phyloP scores from a whole-genome alignment of 495 filamentous ascomycete species.

The Xylaria palmicola region DNA sequence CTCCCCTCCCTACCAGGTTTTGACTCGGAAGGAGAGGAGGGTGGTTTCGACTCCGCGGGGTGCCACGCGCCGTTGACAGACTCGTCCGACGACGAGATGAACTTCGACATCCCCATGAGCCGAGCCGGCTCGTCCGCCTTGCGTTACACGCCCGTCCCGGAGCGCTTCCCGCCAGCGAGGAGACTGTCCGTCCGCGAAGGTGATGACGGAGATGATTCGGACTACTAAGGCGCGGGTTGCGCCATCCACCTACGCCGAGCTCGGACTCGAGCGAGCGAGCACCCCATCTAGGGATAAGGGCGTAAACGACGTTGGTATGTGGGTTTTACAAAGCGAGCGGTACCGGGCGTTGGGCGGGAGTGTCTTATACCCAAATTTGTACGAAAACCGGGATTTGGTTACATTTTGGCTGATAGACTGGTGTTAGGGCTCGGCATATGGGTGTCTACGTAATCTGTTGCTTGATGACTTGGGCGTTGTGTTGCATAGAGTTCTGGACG shows the following conservation, averaged over 20 bases:
- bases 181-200: slow-evolving; percentile 11
- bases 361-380: too few relatives aligned
- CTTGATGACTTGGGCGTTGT: neutral
- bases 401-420: too few relatives aligned
- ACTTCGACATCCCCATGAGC: slow-evolving; percentile 26
- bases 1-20: slow-evolving; percentile 19
- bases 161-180: neutral
- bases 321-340: too few relatives aligned
- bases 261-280: too few relatives aligned
- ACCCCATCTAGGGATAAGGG: neutral
- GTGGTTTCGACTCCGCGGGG: neutral
- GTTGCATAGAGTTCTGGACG: neutral
- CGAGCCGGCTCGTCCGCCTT: neutral
- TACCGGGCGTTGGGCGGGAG: slow-evolving; percentile 3
- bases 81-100: slow-evolving; percentile 26
- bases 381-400: too few relatives aligned
- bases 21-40: slow-evolving; percentile 15
- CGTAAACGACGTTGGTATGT: too few relatives aligned
- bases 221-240: neutral
- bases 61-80: neutral
- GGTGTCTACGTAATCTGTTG: too few relatives aligned
- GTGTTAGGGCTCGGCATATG: too few relatives aligned
- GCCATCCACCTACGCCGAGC: neutral
- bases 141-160: neutral
- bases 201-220: slow-evolving; percentile 13